phyloP scores from a whole-genome alignment of 805 yeast genomes.

The Lachancea kluyveri region DNA sequence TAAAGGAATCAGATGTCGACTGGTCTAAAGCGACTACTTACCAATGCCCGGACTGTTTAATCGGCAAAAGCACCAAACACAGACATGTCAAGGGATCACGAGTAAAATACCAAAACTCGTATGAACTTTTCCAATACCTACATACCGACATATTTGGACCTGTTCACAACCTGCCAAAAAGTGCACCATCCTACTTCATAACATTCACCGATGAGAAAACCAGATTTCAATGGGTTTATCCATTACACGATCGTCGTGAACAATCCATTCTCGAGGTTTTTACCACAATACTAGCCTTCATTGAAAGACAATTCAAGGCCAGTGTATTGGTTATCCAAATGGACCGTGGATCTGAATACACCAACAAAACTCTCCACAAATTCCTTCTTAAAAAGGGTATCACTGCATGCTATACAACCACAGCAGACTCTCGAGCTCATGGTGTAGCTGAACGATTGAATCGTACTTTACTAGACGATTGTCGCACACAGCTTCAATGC shows the following conservation, averaged over 20 bases:
- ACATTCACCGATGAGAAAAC: constrained; percentile 11
- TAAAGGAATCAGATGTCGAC: too few relatives aligned
- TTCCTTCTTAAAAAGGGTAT: constrained; percentile 6
- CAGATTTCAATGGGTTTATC: constrained; percentile 9
- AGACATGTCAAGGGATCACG: too few relatives aligned
- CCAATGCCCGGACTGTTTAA: too few relatives aligned
- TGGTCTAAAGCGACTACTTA: too few relatives aligned
- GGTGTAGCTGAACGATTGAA: constrained; percentile 13
- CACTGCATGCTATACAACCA: constrained; percentile 7
- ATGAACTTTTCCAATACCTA: constrained; percentile 8
- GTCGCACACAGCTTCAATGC: constrained; percentile 7
- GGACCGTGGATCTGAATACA: constrained; percentile 11
- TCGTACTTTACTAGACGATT: constrained; percentile 11
- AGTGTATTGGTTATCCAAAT: too few relatives aligned
- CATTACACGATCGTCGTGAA: too few relatives aligned
- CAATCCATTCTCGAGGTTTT: too few relatives aligned
- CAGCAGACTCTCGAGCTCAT: constrained; percentile 7
- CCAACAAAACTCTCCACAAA: constrained; percentile 1
- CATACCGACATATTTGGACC: constrained; percentile 12
- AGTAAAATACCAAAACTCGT: constrained; percentile 5
- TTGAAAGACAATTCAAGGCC: too few relatives aligned
- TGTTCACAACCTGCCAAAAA: constrained; percentile 1
- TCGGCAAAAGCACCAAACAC: too few relatives aligned
- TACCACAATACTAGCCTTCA: too few relatives aligned
- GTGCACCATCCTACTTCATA: constrained; percentile 7